Evolutionary conservation across 148 eudicot species (phyloP), one percentile per base, ranked within the genome.

Genomic region (Rhododendron ferrugineum): DNA sequence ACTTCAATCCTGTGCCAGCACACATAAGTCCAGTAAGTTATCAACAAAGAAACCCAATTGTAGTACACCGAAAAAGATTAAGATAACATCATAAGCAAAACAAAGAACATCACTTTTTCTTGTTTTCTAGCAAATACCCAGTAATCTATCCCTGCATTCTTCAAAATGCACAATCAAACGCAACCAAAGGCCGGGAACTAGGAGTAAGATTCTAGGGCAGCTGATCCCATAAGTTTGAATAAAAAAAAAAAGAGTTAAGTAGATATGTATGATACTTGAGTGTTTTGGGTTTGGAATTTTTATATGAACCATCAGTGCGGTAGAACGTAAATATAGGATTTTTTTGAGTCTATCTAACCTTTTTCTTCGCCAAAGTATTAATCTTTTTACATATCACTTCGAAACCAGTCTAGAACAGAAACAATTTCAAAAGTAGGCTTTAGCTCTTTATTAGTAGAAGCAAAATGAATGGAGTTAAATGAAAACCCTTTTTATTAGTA

Each of bases 1-100:
- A 82, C 74, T 32, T 54, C 49, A 66, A 62, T 78, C 70, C 87
- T 85, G 85, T 68, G 85, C 58, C 82, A 34, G 20, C 20, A 42
- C 52, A 5, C 42, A 0, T 9, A 56, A 20, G n/a, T 15, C 20
- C 18, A 36, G 37, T 18, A 32, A 42, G 50, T 42, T 77, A 77
- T 77, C 36, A 49, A 79, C 34, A 79, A 15, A 23, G 56, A 50
- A 60, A 42, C 22, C 49, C n/a, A 5, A 62, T 1, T 46, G 16
- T 26, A 4, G 5, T 30, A 4, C 2, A 1, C 75, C 40, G 5
- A 13, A 32, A 40, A 60, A 42, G 73, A 84, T 26, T 60, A 28
- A 8, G 23, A 18, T 15, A 62, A 44, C 68, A 22, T 13, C 34
- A 3, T 7, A 28, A 28, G 52, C 42, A 83, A 60, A 68, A 42